Base-by-base conservation (phyloP, 768 basidiomycete species). In the Coprinellus micaceus region DNA sequence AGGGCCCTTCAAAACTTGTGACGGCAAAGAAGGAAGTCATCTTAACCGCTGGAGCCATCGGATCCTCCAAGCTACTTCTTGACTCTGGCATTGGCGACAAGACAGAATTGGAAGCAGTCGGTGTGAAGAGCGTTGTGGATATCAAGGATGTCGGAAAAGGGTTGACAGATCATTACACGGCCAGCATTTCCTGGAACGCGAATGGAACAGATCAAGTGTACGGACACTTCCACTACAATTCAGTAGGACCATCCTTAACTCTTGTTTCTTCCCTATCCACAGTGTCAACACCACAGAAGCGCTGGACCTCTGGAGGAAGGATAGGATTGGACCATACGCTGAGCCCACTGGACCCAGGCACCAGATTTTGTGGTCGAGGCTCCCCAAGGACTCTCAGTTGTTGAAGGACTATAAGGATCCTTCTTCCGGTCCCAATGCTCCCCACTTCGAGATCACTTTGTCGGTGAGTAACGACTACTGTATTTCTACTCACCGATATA, bases 11-110 rank as follows among this genome's bases (percentile, higher is more conserved):
- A 2, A 53, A 15, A 17, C 22, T 13, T n/a, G 29, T 67, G 9
- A 63, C 58, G 2, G 70, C 70, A 1, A 60, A 49, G 0, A 69
- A 67, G 36, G 71, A 73, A 41, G 63, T 73, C 25, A 67, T 73
- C 29, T 54, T 72, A 2, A 66, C 70, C 7, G 70, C 70, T 15
- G 72, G 72, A 10, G 61, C 63, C 17, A 62, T 71, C 50, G 68
- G 66, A 6, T 68, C 69, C 1, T 66, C 70, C 0, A 59, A 65
- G 4, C 56, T 70, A 15, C 45, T 67, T 12, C 46, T 67, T 41
- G 53, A 59, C 11, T 67, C 66, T 15, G 66, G 66, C 44, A 68
- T 69, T 52, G 68, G 68, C 13, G 44, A 59, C 30, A 52, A 56
- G 19, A 40, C 45, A 9, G 61, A 61, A 36, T 46, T 65, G 11